phyloP scores from a whole-genome alignment of 1,139 yeast species.

The Scheffersomyces quercinus region DNA sequence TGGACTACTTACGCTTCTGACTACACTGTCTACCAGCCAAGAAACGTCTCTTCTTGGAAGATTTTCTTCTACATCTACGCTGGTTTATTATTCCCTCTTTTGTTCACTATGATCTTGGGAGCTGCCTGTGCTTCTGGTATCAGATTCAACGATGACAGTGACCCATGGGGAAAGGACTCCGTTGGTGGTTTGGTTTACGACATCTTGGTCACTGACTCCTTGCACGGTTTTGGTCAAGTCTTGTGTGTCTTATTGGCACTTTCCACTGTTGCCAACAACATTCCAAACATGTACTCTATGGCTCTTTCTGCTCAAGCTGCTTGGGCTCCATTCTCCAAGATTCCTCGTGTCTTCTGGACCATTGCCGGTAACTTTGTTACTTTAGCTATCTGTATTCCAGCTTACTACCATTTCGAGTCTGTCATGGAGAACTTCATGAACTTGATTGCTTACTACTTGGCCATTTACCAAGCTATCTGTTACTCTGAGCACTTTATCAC shows the following conservation, averaged over 20 bases:
- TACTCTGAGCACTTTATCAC: slow-evolving; percentile 79
- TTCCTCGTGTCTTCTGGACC: slow-evolving; percentile 87
- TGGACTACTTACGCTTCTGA: slow-evolving; percentile 95
- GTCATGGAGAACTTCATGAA: slow-evolving; percentile 88
- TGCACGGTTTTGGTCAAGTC: slow-evolving; percentile 88
- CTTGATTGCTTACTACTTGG: slow-evolving; percentile 86
- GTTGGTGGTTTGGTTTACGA: slow-evolving; percentile 84
- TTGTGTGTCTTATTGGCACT: slow-evolving; percentile 80
- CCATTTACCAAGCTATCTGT: slow-evolving; percentile 74
- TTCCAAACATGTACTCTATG: slow-evolving; percentile 90
- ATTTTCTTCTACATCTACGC: slow-evolving; percentile 62
- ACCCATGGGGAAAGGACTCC: slow-evolving; percentile 51
- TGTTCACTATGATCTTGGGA: slow-evolving; percentile 77
- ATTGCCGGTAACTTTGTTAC: slow-evolving; percentile 71
- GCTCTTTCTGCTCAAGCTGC: slow-evolving; percentile 83
- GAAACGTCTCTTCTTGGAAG: slow-evolving; percentile 55
- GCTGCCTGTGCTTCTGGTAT: slow-evolving; percentile 83
- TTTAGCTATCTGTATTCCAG: slow-evolving; percentile 87
- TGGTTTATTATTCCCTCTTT: slow-evolving; percentile 68
- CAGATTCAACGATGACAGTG: slow-evolving; percentile 41
- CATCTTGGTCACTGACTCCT: slow-evolving; percentile 72
- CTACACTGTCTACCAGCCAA: slow-evolving; percentile 82
- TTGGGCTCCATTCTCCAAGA: slow-evolving; percentile 66
- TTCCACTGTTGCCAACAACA: slow-evolving; percentile 85
- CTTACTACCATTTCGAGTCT: slow-evolving; percentile 66